Conservation (phyloP, 108 stramenopile genomes). For the Cyclotella sp. region DNA sequence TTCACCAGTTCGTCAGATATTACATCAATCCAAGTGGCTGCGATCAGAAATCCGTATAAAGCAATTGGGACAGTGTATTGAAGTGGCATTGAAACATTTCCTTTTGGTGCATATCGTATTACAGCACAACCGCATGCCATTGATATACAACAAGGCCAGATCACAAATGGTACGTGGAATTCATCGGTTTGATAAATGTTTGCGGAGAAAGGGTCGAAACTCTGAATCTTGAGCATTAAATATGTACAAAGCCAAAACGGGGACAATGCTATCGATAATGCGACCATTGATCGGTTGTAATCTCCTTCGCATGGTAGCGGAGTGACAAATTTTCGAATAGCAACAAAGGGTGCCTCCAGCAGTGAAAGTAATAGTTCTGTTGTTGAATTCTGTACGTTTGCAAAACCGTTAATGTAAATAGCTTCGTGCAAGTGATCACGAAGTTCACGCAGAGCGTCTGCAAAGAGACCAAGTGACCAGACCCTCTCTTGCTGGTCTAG, state of each 20-base stretch:
- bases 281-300: slow-evolving; percentile 70
- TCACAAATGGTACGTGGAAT: slow-evolving; percentile 4
- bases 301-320: slow-evolving; percentile 84
- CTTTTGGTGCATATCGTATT: slow-evolving; percentile 68
- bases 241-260: slow-evolving; percentile 76
- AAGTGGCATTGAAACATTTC: slow-evolving; percentile 64
- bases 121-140: slow-evolving; percentile 40
- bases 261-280: slow-evolving; percentile 65
- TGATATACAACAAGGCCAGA: slow-evolving; percentile 21
- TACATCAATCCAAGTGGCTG: slow-evolving; percentile 92
- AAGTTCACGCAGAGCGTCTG: slow-evolving; percentile 15
- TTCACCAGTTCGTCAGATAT: slow-evolving; percentile 87
- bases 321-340: slow-evolving; percentile 31
- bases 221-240: slow-evolving; percentile 47
- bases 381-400: background rate
- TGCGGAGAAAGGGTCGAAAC: slow-evolving; percentile 42
- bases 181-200: background rate
- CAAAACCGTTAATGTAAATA: background rate
- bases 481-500: background rate
- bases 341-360: slow-evolving; percentile 22
- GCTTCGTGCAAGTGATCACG: slow-evolving; percentile 12
- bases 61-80: slow-evolving; percentile 67
- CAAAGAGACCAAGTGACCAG: slow-evolving; percentile 1
- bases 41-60: slow-evolving; percentile 80
- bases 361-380: slow-evolving; percentile 2